These are phyloP conservation scores for Clavispora carvajalis DNA, from an alignment of 805 yeast species.

Conservation along the genomic window DNA sequence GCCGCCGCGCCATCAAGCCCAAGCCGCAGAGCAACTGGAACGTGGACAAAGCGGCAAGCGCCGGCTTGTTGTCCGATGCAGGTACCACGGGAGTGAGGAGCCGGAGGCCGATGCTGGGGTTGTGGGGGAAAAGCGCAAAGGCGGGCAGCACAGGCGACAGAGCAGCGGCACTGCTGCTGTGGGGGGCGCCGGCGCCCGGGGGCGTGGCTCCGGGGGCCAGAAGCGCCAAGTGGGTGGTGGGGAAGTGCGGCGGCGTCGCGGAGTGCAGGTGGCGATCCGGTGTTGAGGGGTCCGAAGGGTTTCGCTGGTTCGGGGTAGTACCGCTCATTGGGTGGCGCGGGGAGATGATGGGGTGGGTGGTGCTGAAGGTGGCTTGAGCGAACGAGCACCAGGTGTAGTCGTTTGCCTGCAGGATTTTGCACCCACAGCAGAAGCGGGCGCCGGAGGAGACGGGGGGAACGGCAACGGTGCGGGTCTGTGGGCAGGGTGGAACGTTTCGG, in stretches of 20 bases:
- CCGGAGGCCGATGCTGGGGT: slow-evolving; percentile 56
- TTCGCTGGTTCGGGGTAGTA: too few species aligned
- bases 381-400: background rate
- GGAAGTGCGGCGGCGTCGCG: background rate
- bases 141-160: background rate
- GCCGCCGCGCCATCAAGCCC: slow-evolving; percentile 9
- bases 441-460: background rate
- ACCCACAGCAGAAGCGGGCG: slow-evolving; percentile 1
- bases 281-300: background rate
- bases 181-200: background rate
- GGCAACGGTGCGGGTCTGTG: too few species aligned
- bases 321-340: background rate
- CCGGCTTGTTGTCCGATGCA: slow-evolving; percentile 58
- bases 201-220: background rate
- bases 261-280: background rate
- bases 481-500: too few species aligned
- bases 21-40: slow-evolving; percentile 51
- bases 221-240: background rate
- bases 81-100: slow-evolving; percentile 73
- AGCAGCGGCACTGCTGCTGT: background rate
- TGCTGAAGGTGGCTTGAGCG: background rate
- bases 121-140: slow-evolving; percentile 9
- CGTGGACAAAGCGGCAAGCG: slow-evolving; percentile 47
- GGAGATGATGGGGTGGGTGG: background rate
- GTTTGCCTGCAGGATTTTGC: slow-evolving; percentile 6